These are phyloP conservation scores for Camelina hispida DNA, from an alignment of 345 rosid genomes.

Conservation along the genomic window DNA sequence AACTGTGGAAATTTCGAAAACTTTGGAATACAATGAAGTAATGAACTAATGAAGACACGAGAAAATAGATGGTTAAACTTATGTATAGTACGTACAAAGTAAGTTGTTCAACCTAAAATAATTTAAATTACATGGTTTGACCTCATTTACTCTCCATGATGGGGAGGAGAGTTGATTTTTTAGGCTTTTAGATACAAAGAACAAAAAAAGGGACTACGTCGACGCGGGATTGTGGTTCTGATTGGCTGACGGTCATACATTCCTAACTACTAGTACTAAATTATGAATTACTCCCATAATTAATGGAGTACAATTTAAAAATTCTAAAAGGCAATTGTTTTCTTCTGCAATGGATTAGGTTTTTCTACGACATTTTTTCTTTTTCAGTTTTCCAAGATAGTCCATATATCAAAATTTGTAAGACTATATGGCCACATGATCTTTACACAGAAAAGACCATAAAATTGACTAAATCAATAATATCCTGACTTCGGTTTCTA, in stretches of 20 bases:
- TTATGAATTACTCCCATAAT: background rate
- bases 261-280: slow-evolving; percentile 3
- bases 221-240: background rate
- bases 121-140: background rate
- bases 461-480: background rate
- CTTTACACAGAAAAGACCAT: background rate
- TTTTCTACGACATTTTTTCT: too few relatives aligned
- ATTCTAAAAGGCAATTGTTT: background rate
- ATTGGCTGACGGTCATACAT: background rate
- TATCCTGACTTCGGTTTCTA: background rate
- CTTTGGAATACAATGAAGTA: too few relatives aligned
- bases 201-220: background rate
- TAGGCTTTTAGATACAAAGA: background rate
- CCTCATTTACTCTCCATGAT: too few relatives aligned
- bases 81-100: background rate
- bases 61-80: background rate
- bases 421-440: background rate
- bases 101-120: background rate
- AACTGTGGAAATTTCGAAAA: background rate
- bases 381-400: too few relatives aligned
- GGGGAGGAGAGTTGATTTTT: too few relatives aligned
- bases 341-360: too few relatives aligned
- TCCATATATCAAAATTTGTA: too few relatives aligned
- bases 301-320: background rate
- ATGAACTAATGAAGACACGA: background rate